These are phyloP conservation scores for Myrmaecium sp. DNA, from an alignment of 2,329 filamentous ascomycete genomes.

Conservation along the genomic window DNA sequence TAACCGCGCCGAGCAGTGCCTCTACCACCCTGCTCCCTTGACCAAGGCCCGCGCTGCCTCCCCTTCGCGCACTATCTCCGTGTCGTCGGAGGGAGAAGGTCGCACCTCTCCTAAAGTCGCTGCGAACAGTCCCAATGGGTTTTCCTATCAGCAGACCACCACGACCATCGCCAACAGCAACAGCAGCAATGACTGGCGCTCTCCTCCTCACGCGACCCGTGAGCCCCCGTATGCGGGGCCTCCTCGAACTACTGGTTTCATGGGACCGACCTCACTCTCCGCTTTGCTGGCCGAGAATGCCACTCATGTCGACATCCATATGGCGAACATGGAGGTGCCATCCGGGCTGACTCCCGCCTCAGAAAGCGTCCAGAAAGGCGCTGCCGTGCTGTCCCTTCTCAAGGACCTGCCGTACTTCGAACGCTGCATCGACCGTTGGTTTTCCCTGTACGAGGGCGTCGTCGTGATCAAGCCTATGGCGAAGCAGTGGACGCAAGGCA, in stretches of 20 bases:
- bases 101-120: too few relatives aligned
- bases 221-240: too few relatives aligned
- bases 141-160: slow-evolving; percentile 2
- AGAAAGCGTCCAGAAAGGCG: slow-evolving; percentile 13
- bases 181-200: neutral
- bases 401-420: slow-evolving; percentile 12
- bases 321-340: too few relatives aligned
- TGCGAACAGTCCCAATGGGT: slow-evolving; percentile 3
- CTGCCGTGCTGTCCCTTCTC: slow-evolving; percentile 11
- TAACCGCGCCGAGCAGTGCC: slow-evolving; percentile 13
- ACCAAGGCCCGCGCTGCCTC: slow-evolving; percentile 5
- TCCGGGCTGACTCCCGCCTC: too few relatives aligned
- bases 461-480: slow-evolving; percentile 19
- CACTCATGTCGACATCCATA: slow-evolving; percentile 9
- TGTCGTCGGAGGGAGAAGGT: too few relatives aligned
- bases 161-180: slow-evolving; percentile 1
- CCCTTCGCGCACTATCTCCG: neutral
- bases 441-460: slow-evolving; percentile 14
- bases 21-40: slow-evolving; percentile 20
- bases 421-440: slow-evolving; percentile 17
- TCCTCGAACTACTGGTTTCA: too few relatives aligned
- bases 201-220: neutral
- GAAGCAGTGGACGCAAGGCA: slow-evolving; percentile 12
- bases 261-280: slow-evolving; percentile 11
- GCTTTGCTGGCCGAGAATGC: slow-evolving; percentile 15